Conservation (phyloP, 1,139 yeast genomes). For the Blastobotrys petasosporus region DNA sequence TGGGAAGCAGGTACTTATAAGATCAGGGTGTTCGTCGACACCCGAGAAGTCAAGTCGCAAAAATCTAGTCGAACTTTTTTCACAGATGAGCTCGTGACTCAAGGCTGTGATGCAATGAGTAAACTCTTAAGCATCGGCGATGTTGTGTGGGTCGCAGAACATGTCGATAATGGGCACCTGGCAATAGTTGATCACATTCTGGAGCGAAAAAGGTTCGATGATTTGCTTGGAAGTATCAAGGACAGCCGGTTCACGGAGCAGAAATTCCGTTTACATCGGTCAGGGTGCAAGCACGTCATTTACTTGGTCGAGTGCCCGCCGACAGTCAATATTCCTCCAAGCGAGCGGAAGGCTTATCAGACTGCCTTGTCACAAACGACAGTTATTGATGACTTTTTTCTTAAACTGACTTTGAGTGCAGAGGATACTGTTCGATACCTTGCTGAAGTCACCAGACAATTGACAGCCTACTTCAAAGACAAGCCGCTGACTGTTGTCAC, state of each 20-base stretch:
- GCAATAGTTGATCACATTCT: conserved; percentile 73
- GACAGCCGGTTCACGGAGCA: conserved; percentile 87
- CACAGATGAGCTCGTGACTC: conserved; percentile 43
- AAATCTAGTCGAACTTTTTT: conserved; percentile 26
- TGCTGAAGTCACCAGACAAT: conserved; percentile 48
- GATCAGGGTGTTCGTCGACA: conserved; percentile 64
- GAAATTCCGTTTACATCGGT: conserved; percentile 62
- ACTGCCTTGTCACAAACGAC: conserved; percentile 74
- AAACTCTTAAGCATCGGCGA: conserved; percentile 76
- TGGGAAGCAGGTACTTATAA: conserved; percentile 57
- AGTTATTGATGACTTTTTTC: conserved; percentile 58
- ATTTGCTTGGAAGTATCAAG: conserved; percentile 69
- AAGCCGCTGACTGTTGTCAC: conserved; percentile 34
- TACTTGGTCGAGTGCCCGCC: conserved; percentile 80
- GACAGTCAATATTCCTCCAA: conserved; percentile 31
- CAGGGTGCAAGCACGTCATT: conserved; percentile 61
- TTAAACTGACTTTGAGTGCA: conserved; percentile 62
- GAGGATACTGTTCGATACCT: conserved; percentile 72
- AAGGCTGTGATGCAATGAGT: conserved; percentile 50
- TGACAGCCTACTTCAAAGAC: conserved; percentile 32
- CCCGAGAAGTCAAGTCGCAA: conserved; percentile 54
- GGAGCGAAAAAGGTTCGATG: conserved; percentile 86
- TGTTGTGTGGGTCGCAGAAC: conserved; percentile 78
- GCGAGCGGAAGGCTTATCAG: conserved; percentile 59
- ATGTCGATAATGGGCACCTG: conserved; percentile 45